Evolutionary conservation across 2,329 filamentous ascomycete genomes (phyloP).

Genomic region (Beauveria sp.): DNA sequence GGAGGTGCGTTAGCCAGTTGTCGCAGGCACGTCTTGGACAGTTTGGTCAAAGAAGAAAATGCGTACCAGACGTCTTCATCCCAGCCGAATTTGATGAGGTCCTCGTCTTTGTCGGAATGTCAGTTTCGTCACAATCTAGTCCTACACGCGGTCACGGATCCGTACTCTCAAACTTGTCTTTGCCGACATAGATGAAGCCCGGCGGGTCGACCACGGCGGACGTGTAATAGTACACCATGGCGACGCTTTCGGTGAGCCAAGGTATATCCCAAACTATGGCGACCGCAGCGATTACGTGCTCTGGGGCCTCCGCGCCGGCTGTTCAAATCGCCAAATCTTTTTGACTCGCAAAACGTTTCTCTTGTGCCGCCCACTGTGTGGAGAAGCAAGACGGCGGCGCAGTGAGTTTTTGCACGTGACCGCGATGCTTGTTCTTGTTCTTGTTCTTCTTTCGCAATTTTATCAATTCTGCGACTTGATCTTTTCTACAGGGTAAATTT

Average conservation of each 20-base stretch:
- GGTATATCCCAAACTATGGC: too few relatives aligned
- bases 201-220: conserved; percentile 75
- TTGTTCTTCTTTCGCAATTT: not conserved
- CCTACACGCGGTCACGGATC: not conserved
- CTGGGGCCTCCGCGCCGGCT: not conserved
- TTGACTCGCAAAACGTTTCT: not conserved
- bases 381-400: not conserved
- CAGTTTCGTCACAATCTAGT: conserved; percentile 1
- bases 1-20: conserved; percentile 6
- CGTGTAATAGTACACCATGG: conserved; percentile 94
- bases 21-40: not conserved
- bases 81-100: conserved; percentile 88
- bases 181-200: conserved; percentile 91
- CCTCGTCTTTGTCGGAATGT: conserved; percentile 62
- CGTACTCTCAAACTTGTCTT: conserved; percentile 98
- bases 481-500: too few relatives aligned
- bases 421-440: not conserved
- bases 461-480: not conserved
- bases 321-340: not conserved
- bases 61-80: conserved; percentile 88
- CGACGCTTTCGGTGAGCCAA: conserved; percentile 9
- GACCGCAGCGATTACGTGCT: not conserved
- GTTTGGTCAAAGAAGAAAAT: not conserved
- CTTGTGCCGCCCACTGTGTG: not conserved
- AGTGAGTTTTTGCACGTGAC: not conserved